Evolutionary conservation across 768 basidiomycete species (phyloP), one percentile per base, ranked within the genome.

Genomic region (Tricholoma bakamatsutake): DNA sequence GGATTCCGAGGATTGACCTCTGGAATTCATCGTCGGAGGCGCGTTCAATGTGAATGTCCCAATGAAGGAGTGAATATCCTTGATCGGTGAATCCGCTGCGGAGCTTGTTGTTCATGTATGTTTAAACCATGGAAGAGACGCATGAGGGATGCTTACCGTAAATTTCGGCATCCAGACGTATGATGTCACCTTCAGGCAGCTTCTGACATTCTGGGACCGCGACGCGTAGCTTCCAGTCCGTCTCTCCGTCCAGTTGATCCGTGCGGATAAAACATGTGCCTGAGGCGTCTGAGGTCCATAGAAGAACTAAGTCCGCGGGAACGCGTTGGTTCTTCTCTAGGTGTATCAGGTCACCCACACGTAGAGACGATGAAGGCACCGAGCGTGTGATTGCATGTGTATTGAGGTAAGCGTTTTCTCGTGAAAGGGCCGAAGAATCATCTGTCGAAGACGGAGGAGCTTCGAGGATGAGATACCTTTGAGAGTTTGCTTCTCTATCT

Each of bases 251-350:
- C 28, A 99, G 78, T 66, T 98, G 97, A 71, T 99, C 97, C 1
- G 96, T 99, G 9, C 97, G 82, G 58, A 99, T 92, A 70, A 98
- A 99, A 68, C 96, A 98, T 1, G 94, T 94, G 2, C 97, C 97
- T 24, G 88, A 87, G 3, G 83, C 72, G 64, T 99, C 96, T 3
- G 85, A 87, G 0, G 97, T 98, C 42, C 86, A 82, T 9, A 99
- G 76, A 9, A 99, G 77, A 9, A 98, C 82, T 64, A 98, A 78
- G 66, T 99, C 97, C 4, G 97, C 91, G 0, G 97, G 97, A 1
- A 99, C 93, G 27, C 97, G 82, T 66, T 98, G 92, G 65, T 99
- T 97, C 80, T 99, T 98, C 74, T 98, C 94, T 37, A 99, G 75
- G 40, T 86, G 71, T 8, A 98, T 83, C 58, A 98, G 80, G 69